These are phyloP conservation scores for Coniochaeta prunicola DNA, from an alignment of 2,329 filamentous ascomycete species.

Conservation along the genomic window DNA sequence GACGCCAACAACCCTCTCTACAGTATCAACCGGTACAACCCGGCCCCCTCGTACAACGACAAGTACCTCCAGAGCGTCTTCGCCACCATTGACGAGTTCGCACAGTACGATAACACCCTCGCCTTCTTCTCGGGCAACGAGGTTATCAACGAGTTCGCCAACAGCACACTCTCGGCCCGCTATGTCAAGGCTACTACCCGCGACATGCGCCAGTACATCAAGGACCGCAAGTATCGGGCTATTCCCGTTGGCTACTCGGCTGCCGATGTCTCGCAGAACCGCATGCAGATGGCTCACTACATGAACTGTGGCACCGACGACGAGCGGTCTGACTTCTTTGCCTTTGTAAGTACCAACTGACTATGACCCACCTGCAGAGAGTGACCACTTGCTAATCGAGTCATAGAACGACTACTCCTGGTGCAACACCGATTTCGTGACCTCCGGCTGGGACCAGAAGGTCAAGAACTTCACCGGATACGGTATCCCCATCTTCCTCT, in stretches of 20 bases:
- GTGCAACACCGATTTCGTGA: conserved; percentile 65
- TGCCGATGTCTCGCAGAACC: conserved; percentile 79
- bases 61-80: conserved; percentile 80
- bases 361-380: not conserved
- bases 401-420: conserved; percentile 73
- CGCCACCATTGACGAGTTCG: conserved; percentile 79
- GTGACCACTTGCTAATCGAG: conserved; percentile 7
- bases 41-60: conserved; percentile 75
- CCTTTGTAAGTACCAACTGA: conserved; percentile 41
- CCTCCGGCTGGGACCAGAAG: conserved; percentile 80
- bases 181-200: conserved; percentile 75
- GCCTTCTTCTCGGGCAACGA: conserved; percentile 82
- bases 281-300: conserved; percentile 79
- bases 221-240: conserved; percentile 50
- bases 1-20: conserved; percentile 88
- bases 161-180: conserved; percentile 58
- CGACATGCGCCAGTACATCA: conserved; percentile 68
- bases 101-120: conserved; percentile 77
- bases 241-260: conserved; percentile 71
- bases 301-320: conserved; percentile 89
- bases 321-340: conserved; percentile 80
- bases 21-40: conserved; percentile 72
- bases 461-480: conserved; percentile 83
- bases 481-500: conserved; percentile 86
- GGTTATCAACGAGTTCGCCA: conserved; percentile 62